phyloP scores from a whole-genome alignment of 768 basidiomycete species.

The Podaxis sp. region DNA sequence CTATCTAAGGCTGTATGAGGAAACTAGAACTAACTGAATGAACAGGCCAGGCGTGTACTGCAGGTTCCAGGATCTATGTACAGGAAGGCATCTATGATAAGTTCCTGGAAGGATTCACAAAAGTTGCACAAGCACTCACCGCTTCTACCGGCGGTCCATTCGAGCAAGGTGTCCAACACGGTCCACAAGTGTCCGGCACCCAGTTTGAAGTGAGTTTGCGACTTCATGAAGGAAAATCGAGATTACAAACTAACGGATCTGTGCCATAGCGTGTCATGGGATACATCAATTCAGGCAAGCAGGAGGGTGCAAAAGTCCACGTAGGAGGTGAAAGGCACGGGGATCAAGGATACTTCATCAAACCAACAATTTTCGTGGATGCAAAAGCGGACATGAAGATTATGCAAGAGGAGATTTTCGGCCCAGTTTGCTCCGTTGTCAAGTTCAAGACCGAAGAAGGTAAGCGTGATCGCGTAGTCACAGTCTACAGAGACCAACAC shows the following conservation, averaged over 20 bases:
- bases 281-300: conserved; percentile 77
- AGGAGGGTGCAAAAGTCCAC: conserved; percentile 68
- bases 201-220: conserved; percentile 56
- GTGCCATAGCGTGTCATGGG: conserved; percentile 61
- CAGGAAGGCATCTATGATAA: conserved; percentile 78
- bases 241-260: not conserved
- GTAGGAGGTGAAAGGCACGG: conserved; percentile 63
- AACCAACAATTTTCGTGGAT: conserved; percentile 76
- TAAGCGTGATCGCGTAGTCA: not conserved
- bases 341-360: conserved; percentile 59
- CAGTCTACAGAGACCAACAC: not conserved
- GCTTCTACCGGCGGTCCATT: conserved; percentile 68
- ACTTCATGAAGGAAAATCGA: not conserved
- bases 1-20: not conserved
- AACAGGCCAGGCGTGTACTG: conserved; percentile 68
- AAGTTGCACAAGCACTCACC: conserved; percentile 46
- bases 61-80: conserved; percentile 81
- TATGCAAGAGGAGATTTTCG: conserved; percentile 76
- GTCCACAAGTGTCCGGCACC: conserved; percentile 69
- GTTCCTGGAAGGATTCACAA: conserved; percentile 61
- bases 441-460: conserved; percentile 69
- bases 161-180: conserved; percentile 51
- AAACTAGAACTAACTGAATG: not conserved
- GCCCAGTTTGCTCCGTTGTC: conserved; percentile 76
- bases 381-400: conserved; percentile 72